Conservation (phyloP, 2,329 filamentous ascomycete genomes). For the Whalleya microplaca region DNA sequence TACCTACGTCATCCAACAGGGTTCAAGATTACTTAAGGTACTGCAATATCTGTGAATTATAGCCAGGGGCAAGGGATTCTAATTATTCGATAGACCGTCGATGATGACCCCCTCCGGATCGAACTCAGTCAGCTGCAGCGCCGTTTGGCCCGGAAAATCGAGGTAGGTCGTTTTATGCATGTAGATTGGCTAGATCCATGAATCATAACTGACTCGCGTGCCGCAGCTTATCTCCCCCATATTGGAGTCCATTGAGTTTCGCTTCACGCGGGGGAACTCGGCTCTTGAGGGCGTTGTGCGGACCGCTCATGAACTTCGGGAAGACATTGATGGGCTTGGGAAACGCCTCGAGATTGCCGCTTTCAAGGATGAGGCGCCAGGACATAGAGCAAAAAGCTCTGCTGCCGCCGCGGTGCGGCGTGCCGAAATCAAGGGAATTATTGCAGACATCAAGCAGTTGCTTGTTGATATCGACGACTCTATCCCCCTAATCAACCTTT, state of each 20-base stretch:
- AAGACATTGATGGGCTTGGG: constrained; percentile 81
- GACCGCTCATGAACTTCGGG: constrained; percentile 80
- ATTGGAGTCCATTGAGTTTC: constrained; percentile 45
- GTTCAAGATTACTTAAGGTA: constrained; percentile 71
- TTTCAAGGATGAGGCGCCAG: constrained; percentile 59
- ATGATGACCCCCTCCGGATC: constrained; percentile 66
- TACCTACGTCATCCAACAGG: constrained; percentile 82
- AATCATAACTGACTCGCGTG: constrained; percentile 2
- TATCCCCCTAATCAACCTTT: constrained; percentile 88
- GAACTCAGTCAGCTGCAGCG: constrained; percentile 75
- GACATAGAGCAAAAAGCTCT: constrained; percentile 47
- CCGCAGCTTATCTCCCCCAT: constrained; percentile 38
- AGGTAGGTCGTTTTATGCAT: constrained; percentile 49
- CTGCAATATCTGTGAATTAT: background rate
- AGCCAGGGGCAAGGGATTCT: background rate
- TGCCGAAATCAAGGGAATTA: constrained; percentile 69
- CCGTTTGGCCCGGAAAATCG: constrained; percentile 83
- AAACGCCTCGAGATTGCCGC: constrained; percentile 74
- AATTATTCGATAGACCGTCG: constrained; percentile 55
- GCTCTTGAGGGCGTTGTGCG: constrained; percentile 81
- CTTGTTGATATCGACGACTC: constrained; percentile 84
- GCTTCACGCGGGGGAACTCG: constrained; percentile 53
- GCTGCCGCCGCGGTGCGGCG: constrained; percentile 60
- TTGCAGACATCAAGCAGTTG: constrained; percentile 74
- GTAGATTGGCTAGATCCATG: background rate